Conservation (phyloP, 768 basidiomycete genomes). For the Gloeostereum incarnatum region DNA sequence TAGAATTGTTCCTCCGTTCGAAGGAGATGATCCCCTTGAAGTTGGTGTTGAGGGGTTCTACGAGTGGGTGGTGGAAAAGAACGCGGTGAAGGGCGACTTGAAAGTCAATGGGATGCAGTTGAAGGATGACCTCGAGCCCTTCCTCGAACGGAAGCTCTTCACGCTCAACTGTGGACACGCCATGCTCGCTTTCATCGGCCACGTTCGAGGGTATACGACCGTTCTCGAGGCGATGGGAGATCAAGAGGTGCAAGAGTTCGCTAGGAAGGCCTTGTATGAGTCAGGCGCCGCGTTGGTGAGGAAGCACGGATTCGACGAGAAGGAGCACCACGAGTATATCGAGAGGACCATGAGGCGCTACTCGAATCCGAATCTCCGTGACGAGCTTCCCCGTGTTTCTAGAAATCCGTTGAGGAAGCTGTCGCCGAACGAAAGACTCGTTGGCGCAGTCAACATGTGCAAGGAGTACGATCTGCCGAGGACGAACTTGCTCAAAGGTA, state of each 20-base stretch:
- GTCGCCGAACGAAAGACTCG: constrained; percentile 20
- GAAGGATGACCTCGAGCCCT: constrained; percentile 20
- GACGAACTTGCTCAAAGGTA: constrained; percentile 20
- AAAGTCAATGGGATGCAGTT: constrained; percentile 19
- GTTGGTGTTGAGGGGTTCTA: constrained; percentile 32
- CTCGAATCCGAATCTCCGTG: constrained; percentile 22
- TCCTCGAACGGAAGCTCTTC: constrained; percentile 32
- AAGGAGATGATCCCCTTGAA: constrained; percentile 18
- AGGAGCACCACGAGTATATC: constrained; percentile 18
- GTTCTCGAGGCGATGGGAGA: constrained; percentile 22
- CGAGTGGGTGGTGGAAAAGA: constrained; percentile 28
- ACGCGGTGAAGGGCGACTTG: constrained; percentile 17
- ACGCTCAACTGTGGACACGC: constrained; percentile 32
- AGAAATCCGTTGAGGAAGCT: constrained; percentile 29
- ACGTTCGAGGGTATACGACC: constrained; percentile 17
- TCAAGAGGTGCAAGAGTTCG: constrained; percentile 15
- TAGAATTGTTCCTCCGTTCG: constrained; percentile 21
- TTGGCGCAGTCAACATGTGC: constrained; percentile 26
- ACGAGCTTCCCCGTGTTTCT: constrained; percentile 25
- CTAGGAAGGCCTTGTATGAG: constrained; percentile 23
- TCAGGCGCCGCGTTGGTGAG: constrained; percentile 22
- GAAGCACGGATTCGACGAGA: constrained; percentile 12
- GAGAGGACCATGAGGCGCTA: constrained; percentile 22
- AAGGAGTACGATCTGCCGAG: constrained; percentile 18
- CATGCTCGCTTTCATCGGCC: constrained; percentile 28